A percentile compares a stretch with the other conserved stretches of the same genome.
phyloP scores from a whole-genome alignment of 2,329 filamentous ascomycete genomes.

The Alternaria arbusti region DNA sequence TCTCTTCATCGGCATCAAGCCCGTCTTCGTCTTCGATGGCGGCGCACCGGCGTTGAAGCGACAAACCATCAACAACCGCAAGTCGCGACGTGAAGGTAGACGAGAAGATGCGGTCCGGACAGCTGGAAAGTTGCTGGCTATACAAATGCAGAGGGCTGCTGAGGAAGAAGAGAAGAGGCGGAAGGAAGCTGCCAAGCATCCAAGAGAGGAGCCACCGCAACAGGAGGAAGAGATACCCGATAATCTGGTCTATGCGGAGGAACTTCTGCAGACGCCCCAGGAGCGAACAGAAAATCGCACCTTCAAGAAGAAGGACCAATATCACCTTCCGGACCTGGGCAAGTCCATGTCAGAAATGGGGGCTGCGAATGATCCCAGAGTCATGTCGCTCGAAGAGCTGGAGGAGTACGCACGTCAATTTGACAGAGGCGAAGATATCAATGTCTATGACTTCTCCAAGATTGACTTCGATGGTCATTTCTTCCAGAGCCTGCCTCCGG shows the following conservation, averaged over 20 bases:
- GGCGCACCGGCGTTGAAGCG: slow-evolving; percentile 90
- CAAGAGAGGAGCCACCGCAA: slow-evolving; percentile 55
- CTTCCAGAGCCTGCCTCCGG: slow-evolving; percentile 86
- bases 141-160: slow-evolving; percentile 90
- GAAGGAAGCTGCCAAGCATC: slow-evolving; percentile 53
- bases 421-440: slow-evolving; percentile 87
- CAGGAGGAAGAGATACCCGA: slow-evolving; percentile 76
- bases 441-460: slow-evolving; percentile 91
- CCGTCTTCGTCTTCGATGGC: slow-evolving; percentile 97
- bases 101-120: slow-evolving; percentile 92
- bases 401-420: slow-evolving; percentile 95
- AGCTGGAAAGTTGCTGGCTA: slow-evolving; percentile 86
- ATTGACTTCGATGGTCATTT: slow-evolving; percentile 98
- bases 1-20: slow-evolving; percentile 93
- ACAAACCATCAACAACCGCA: slow-evolving; percentile 82
- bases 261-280: slow-evolving; percentile 78
- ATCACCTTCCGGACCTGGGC: slow-evolving; percentile 88
- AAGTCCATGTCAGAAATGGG: slow-evolving; percentile 83
- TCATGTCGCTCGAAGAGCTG: slow-evolving; percentile 94
- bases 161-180: slow-evolving; percentile 81
- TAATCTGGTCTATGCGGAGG: slow-evolving; percentile 87
- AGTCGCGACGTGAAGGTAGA: slow-evolving; percentile 81
- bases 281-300: slow-evolving; percentile 76
- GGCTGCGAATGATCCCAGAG: slow-evolving; percentile 86
- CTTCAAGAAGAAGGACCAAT: slow-evolving; percentile 92